Conservation (phyloP, 139 green algal genomes). For the Trebouxia sp. region DNA sequence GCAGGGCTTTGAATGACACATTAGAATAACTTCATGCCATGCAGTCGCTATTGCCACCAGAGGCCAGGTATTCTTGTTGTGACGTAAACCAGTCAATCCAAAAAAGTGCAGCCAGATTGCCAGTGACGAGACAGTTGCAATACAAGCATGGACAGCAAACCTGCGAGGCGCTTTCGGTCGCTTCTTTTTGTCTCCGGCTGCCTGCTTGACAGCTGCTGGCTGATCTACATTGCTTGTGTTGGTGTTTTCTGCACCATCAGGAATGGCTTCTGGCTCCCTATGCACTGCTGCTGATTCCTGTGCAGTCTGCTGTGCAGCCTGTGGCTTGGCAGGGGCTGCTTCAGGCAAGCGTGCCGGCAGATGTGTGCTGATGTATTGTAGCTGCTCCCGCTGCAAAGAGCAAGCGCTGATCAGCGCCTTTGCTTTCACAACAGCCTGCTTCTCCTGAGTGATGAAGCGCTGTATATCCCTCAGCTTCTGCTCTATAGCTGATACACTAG, state of each 20-base stretch:
- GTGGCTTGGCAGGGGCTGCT: no score
- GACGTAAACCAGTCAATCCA: no score
- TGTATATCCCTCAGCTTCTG: slow-evolving; percentile 23
- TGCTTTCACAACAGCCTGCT: slow-evolving; percentile 24
- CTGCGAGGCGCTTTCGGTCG: slow-evolving; percentile 13
- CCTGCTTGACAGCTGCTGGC: background rate
- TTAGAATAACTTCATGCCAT: no score
- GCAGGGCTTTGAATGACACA: no score
- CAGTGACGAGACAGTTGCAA: no score
- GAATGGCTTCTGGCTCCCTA: background rate
- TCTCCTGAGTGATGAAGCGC: slow-evolving; percentile 6
- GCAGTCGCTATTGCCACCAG: no score
- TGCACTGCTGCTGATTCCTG: background rate
- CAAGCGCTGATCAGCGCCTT: slow-evolving; percentile 53
- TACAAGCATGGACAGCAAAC: no score
- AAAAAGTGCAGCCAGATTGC: no score
- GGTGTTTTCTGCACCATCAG: background rate
- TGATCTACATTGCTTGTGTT: background rate
- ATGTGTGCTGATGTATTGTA: slow-evolving; percentile 54
- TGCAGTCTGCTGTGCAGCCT: background rate
- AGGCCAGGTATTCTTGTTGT: no score
- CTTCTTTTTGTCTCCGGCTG: slow-evolving; percentile 28
- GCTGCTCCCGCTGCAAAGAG: slow-evolving; percentile 44
- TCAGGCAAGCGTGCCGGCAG: slow-evolving; percentile 55
- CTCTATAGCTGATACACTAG: slow-evolving; percentile 23